phyloP scores from a whole-genome alignment of 495 filamentous ascomycete species.

The Clohesyomyces aquaticus region DNA sequence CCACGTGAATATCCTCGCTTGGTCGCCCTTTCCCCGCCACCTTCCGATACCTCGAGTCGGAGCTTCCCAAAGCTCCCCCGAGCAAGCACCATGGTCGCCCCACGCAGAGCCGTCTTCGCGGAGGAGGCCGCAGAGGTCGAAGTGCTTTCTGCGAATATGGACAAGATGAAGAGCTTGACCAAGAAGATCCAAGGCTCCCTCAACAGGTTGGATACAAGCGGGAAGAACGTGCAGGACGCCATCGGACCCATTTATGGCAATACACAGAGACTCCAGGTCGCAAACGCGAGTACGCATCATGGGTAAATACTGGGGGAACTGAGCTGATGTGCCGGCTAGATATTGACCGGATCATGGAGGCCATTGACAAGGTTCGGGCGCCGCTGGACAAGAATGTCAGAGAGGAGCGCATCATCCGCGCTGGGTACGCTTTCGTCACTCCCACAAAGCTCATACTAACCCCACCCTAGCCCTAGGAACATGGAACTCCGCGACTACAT shows the following conservation, averaged over 20 bases:
- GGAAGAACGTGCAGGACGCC: constrained; percentile 85
- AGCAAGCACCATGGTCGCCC: constrained; percentile 40
- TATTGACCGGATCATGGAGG: constrained; percentile 80
- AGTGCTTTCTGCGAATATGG: constrained; percentile 66
- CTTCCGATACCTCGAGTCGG: not conserved
- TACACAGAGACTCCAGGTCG: constrained; percentile 81
- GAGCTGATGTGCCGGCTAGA: constrained; percentile 51
- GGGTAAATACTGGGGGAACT: constrained; percentile 32
- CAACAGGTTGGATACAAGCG: constrained; percentile 79
- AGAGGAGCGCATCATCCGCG: constrained; percentile 88
- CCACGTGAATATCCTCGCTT: not conserved
- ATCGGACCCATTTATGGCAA: constrained; percentile 93
- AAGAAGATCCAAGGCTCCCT: constrained; percentile 93
- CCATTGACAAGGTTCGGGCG: constrained; percentile 84
- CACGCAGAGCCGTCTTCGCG: constrained; percentile 53
- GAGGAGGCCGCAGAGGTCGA: constrained; percentile 75
- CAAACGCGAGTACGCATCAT: constrained; percentile 77
- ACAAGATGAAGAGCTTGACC: constrained; percentile 72
- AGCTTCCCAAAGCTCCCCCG: constrained; percentile 8
- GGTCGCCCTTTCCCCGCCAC: constrained; percentile 3
- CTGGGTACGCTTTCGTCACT: constrained; percentile 59
- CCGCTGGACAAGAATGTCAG: constrained; percentile 84
- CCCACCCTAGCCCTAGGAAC: constrained; percentile 65
- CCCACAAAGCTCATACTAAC: constrained; percentile 25
- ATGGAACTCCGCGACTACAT: constrained; percentile 84